These are phyloP conservation scores for Tylopilus sp. DNA, from an alignment of 768 basidiomycete species.

Conservation along the genomic window DNA sequence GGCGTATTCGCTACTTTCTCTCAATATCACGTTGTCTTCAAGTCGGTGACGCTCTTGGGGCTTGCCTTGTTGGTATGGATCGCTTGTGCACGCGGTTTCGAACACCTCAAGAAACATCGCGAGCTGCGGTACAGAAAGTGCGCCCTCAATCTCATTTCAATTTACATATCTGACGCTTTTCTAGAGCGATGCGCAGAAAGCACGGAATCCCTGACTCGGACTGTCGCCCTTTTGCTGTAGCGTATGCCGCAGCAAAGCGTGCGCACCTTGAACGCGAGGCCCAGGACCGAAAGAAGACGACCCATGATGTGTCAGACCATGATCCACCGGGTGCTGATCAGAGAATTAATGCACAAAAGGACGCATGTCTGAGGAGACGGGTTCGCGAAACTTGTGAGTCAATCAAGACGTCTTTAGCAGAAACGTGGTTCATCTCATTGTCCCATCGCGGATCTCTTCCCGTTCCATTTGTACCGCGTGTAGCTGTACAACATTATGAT, in stretches of 20 bases:
- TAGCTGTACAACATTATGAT: constrained; percentile 18
- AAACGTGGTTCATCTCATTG: constrained; percentile 23
- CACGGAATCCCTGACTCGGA: constrained; percentile 85
- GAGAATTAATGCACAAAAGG: constrained; percentile 31
- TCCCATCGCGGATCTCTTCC: constrained; percentile 24
- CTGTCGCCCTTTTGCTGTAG: constrained; percentile 80
- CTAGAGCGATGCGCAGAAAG: constrained; percentile 66
- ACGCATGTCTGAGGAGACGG: constrained; percentile 40
- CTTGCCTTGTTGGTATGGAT: constrained; percentile 35
- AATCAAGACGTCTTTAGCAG: constrained; percentile 19
- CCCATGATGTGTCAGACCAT: constrained; percentile 25
- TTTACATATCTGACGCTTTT: constrained; percentile 15
- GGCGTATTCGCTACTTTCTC: constrained; percentile 31
- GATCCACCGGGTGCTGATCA: constrained; percentile 24
- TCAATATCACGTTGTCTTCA: constrained; percentile 35
- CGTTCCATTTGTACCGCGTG: constrained; percentile 19
- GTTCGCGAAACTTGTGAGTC: constrained; percentile 47
- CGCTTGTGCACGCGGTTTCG: constrained; percentile 37
- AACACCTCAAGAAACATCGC: constrained; percentile 50
- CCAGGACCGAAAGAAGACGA: constrained; percentile 34
- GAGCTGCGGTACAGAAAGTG: constrained; percentile 67
- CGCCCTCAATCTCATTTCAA: constrained; percentile 21
- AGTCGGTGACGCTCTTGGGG: constrained; percentile 35
- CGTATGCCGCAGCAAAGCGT: constrained; percentile 69
- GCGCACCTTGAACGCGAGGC: constrained; percentile 52